These are phyloP conservation scores for Scytalidium sp. DNA, from an alignment of 2,329 filamentous ascomycete species.

Conservation along the genomic window DNA sequence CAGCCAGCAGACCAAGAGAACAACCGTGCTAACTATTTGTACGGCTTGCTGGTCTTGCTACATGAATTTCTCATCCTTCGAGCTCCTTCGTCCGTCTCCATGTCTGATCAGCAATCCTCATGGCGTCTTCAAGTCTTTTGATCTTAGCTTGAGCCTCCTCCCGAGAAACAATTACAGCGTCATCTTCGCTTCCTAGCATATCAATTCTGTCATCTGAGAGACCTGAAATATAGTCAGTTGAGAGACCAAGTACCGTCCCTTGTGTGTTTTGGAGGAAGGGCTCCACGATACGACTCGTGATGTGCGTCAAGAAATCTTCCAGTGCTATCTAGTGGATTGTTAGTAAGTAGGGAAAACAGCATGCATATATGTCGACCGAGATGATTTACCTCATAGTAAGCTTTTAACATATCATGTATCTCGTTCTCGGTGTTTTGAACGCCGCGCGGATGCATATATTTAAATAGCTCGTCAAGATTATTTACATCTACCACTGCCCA, in stretches of 20 bases:
- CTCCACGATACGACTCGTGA: slow-evolving; percentile 22
- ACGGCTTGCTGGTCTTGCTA: no score
- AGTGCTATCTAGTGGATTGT: slow-evolving; percentile 20
- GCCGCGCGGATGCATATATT: slow-evolving; percentile 15
- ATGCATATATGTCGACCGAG: neutral
- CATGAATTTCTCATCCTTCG: no score
- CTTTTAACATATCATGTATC: slow-evolving; percentile 34
- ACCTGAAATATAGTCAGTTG: slow-evolving; percentile 15
- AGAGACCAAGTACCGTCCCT: slow-evolving; percentile 21
- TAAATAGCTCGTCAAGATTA: slow-evolving; percentile 8
- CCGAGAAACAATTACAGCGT: slow-evolving; percentile 8
- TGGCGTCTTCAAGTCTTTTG: slow-evolving; percentile 7
- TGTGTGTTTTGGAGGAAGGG: slow-evolving; percentile 16
- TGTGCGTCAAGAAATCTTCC: slow-evolving; percentile 25
- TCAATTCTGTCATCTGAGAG: slow-evolving; percentile 17
- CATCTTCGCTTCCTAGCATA: slow-evolving; percentile 21
- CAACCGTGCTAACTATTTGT: no score
- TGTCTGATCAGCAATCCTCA: slow-evolving; percentile 13
- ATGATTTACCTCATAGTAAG: slow-evolving; percentile 33
- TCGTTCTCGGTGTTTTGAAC: slow-evolving; percentile 29
- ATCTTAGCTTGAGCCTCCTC: slow-evolving; percentile 9
- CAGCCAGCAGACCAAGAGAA: no score
- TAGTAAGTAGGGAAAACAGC: slow-evolving; percentile 1
- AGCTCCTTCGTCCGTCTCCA: no score
- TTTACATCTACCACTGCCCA: slow-evolving; percentile 8